Evolutionary conservation across 2,329 filamentous ascomycete species (phyloP), one percentile per base, ranked within the genome.

Genomic region (Fusarium sublunatum): DNA sequence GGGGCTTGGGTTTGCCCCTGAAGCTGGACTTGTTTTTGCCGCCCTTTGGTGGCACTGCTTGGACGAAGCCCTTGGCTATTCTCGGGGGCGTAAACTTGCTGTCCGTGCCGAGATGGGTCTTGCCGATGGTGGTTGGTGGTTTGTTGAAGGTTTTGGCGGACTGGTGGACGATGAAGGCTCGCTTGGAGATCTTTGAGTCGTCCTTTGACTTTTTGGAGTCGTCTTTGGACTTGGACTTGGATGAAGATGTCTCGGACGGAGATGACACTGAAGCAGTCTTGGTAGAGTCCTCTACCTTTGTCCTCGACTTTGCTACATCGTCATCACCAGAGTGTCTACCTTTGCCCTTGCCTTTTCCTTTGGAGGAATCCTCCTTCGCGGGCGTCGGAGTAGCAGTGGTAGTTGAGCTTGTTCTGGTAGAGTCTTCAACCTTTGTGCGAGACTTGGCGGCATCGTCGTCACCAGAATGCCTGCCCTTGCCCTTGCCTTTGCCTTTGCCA

Each of bases 91-190:
- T 32, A 5, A 54, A 47, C 5, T 29, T 13, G 0, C 28, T 12
- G 9, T 9, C 26, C 32, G 43, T 55, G 3, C 56, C 57, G 0
- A 32, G 48, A 8, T 32, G 38, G 6, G 13, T 60, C 34, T 61
- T 60, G 24, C 56, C 57, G 4, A 56, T 56, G 8, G 43, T 54
- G 12, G 36, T 9, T 28, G 49, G 60, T 19, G 54, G 35, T 2
- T 42, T 11, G 10, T 61, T 41, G 7, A 60, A 60, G 2, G 57
- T 61, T 15, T 29, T 9, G 25, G 36, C 57, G 1, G 57, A 60
- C 25, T 55, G 56, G 4, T 60, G 56, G 0, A 32, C 22, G 3
- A 10, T 3, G 1, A 22, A 10, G 1, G 13, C 10, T 51, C 38
- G 6, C 8, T 28, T 10, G 7, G 45, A 15, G 24, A 28, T 38